Conservation (phyloP, 164 flowering plant genomes). For the Cinnamomum chago region DNA sequence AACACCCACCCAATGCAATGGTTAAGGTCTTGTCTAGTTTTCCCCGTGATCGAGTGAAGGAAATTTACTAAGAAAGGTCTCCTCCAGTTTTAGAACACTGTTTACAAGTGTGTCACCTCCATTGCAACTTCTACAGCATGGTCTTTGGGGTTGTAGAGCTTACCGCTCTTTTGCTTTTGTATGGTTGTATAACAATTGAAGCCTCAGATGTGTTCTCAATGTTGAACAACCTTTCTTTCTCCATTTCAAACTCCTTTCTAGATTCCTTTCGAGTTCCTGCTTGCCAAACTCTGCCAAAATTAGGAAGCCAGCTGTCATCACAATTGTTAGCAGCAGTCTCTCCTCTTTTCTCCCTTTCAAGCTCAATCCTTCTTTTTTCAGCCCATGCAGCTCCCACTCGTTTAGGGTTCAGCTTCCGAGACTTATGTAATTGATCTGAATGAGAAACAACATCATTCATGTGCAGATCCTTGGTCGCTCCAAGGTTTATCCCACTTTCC, state of each 20-base stretch:
- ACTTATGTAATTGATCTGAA: constrained; percentile 29
- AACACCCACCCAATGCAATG: neutral
- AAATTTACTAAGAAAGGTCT: neutral
- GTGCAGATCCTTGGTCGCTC: constrained; percentile 10
- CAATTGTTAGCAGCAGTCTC: constrained; percentile 37
- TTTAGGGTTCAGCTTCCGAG: constrained; percentile 64
- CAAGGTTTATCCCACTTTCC: constrained; percentile 24
- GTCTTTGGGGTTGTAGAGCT: constrained; percentile 4
- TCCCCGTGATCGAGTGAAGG: too few species aligned
- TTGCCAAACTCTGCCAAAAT: constrained; percentile 97
- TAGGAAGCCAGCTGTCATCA: constrained; percentile 84
- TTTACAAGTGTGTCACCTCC: neutral
- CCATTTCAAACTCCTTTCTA: constrained; percentile 72
- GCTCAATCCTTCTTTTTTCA: constrained; percentile 74
- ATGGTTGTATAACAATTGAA: constrained; percentile 53
- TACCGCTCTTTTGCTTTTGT: constrained; percentile 85
- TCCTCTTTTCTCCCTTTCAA: constrained; percentile 87
- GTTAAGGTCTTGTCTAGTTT: neutral
- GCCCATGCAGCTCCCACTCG: constrained; percentile 99
- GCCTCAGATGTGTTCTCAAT: constrained; percentile 30
- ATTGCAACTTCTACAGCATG: neutral
- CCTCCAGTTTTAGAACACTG: neutral
- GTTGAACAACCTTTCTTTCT: constrained; percentile 34
- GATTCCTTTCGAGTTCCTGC: constrained; percentile 91
- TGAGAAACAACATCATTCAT: constrained; percentile 12